Percentiles rank a stretch among this genome's conserved stretches.
Conservation (phyloP, 345 rosid species). For the thale cress (Arabidopsis thaliana) region TAIR10.1 NC_003075.7:8861501-8862000, state of each 20-base stretch:
- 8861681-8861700: slow-evolving; percentile 70
- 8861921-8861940: not conserved
- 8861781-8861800: not conserved
- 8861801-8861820: not conserved
- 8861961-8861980: slow-evolving; percentile 25
- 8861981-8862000: not conserved
- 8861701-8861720: slow-evolving; percentile 77
- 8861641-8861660: slow-evolving; percentile 93
- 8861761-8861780: slow-evolving; percentile 1
- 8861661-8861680: slow-evolving; percentile 96
- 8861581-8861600: slow-evolving; percentile 71
- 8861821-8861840: not conserved
- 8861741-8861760: slow-evolving; percentile 84
- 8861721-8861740: slow-evolving; percentile 89
- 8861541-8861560: slow-evolving; percentile 85
- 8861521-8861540: slow-evolving; percentile 85
- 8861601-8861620: slow-evolving; percentile 83
- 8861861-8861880: not conserved
- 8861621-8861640: slow-evolving; percentile 80
- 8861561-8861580: slow-evolving; percentile 98
- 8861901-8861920: slow-evolving; percentile 6
- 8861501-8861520: slow-evolving; percentile 96
- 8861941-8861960: slow-evolving; percentile 8
- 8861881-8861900: not conserved
- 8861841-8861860: not conserved